phyloP scores from a whole-genome alignment of 2,329 filamentous ascomycete genomes.

The Alternaria viburni region DNA sequence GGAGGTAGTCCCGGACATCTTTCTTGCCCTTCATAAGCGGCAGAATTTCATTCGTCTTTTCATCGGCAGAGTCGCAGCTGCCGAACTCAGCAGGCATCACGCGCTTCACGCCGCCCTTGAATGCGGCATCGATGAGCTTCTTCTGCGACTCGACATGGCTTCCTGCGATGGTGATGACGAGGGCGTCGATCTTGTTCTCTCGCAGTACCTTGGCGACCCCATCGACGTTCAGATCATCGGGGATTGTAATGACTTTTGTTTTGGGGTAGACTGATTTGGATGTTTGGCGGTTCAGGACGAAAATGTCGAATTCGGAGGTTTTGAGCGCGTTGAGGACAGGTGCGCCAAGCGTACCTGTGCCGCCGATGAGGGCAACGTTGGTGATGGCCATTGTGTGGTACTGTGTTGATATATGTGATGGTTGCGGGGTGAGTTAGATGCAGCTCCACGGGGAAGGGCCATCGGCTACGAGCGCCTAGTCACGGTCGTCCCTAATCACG shows the following conservation, averaged over 20 bases:
- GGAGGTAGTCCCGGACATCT: conserved; percentile 48
- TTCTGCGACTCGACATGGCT: conserved; percentile 56
- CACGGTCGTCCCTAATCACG: not conserved
- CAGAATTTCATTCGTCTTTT: conserved; percentile 51
- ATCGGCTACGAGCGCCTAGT: conserved; percentile 1
- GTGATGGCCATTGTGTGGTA: conserved; percentile 27
- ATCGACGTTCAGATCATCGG: conserved; percentile 46
- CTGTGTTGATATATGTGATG: no score
- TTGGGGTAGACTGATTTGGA: conserved; percentile 50
- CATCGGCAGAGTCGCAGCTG: conserved; percentile 52
- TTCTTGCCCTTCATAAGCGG: conserved; percentile 62
- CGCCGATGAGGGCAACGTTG: conserved; percentile 52
- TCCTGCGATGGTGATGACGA: conserved; percentile 59
- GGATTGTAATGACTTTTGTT: conserved; percentile 51
- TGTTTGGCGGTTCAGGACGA: conserved; percentile 41
- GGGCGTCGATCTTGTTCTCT: conserved; percentile 54
- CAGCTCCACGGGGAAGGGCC: not conserved
- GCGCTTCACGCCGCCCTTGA: conserved; percentile 63
- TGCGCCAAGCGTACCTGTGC: conserved; percentile 45
- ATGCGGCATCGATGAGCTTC: conserved; percentile 63
- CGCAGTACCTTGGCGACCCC: conserved; percentile 48
- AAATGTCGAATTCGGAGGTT: conserved; percentile 39
- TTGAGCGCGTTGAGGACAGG: conserved; percentile 43
- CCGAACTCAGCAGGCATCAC: conserved; percentile 69
- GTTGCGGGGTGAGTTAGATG: not conserved